Evolutionary conservation across 495 filamentous ascomycete genomes (phyloP).

Genomic region (Penicillium coffeae): DNA sequence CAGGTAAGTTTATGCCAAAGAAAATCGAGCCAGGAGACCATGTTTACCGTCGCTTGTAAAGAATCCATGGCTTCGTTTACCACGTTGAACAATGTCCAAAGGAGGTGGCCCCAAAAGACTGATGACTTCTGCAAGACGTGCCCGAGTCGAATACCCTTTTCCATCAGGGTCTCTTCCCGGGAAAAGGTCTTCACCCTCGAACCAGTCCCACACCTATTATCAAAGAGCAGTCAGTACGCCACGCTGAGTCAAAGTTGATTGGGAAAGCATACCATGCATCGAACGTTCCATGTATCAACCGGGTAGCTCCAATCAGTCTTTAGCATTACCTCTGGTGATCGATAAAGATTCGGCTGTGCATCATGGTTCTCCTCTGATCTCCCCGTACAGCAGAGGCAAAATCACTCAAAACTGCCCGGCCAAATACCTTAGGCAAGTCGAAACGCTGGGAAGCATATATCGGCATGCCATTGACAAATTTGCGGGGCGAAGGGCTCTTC

Average conservation of each 20-base stretch:
- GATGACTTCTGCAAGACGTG: constrained; percentile 47
- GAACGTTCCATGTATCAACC: constrained; percentile 51
- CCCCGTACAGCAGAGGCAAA: not conserved
- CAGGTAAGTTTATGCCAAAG: not conserved
- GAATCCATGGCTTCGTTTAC: constrained; percentile 32
- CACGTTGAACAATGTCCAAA: constrained; percentile 34
- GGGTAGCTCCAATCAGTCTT: constrained; percentile 26
- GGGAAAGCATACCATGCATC: constrained; percentile 11
- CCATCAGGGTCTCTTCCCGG: constrained; percentile 38
- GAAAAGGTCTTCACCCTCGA: constrained; percentile 45
- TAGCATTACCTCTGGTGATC: constrained; percentile 2
- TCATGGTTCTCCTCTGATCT: not conserved
- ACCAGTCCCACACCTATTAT: constrained; percentile 42
- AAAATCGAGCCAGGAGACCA: not conserved
- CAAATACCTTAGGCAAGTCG: constrained; percentile 27
- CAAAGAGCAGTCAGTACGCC: not conserved
- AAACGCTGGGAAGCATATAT: constrained; percentile 37
- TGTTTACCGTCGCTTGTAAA: constrained; percentile 33
- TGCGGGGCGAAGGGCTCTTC: constrained; percentile 34
- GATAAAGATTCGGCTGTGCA: not conserved
- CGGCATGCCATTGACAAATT: constrained; percentile 25
- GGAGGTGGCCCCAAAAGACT: constrained; percentile 44
- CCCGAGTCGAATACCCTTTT: constrained; percentile 36
- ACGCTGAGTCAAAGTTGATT: not conserved
- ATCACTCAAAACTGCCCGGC: constrained; percentile 48